A percentile compares a stretch with the other conserved stretches of the same genome.
phyloP scores from a whole-genome alignment of 305 asterid species.

The Fraxinus floribunda region DNA sequence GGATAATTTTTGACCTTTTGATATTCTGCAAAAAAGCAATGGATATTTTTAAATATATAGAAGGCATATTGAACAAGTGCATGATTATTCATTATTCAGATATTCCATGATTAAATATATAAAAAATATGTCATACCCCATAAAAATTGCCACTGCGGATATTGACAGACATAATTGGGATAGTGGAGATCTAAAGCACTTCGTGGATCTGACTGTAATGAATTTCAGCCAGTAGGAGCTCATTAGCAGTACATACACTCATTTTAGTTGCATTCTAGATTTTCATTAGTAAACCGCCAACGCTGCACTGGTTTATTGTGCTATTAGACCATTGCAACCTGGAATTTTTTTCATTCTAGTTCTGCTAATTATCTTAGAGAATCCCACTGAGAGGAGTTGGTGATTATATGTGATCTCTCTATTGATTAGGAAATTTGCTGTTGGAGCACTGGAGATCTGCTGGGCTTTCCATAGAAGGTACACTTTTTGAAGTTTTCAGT shows the following conservation, averaged over 20 bases:
- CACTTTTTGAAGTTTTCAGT: constrained; percentile 5
- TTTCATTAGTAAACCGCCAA: not conserved
- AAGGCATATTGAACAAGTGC: not conserved
- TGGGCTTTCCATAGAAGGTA: constrained; percentile 73
- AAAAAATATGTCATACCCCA: not conserved
- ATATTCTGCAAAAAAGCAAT: not conserved
- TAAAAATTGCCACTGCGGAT: not conserved
- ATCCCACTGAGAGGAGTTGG: not conserved
- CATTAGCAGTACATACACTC: not conserved
- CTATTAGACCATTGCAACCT: not conserved
- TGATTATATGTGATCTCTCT: constrained; percentile 19
- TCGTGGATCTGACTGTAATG: not conserved
- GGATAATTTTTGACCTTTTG: not conserved
- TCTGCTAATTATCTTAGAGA: not conserved
- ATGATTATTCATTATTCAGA: not conserved
- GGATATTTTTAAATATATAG: not conserved
- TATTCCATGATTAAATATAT: not conserved
- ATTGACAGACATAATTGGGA: not conserved
- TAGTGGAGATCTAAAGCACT: not conserved
- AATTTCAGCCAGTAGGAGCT: not conserved
- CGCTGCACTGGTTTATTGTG: not conserved
- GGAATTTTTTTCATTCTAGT: not conserved
- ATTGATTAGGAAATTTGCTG: constrained; percentile 66
- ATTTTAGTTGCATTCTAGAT: not conserved
- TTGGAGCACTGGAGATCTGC: constrained; percentile 74